Base-by-base conservation (phyloP, 805 yeast species). In the Blastobotrys mokoenaii region DNA sequence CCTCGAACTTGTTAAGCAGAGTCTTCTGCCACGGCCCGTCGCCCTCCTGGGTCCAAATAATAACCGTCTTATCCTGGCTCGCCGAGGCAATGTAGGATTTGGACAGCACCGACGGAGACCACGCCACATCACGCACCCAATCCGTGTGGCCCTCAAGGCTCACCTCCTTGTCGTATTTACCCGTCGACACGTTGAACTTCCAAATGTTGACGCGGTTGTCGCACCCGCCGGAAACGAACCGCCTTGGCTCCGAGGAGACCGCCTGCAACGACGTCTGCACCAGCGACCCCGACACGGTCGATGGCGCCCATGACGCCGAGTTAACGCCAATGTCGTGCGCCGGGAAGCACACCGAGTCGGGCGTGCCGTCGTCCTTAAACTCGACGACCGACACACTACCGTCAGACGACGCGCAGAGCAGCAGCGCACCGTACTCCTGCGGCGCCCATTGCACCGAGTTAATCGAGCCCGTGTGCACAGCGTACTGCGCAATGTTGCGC, bases 101-200 rank as follows among this genome's bases (percentile, higher is more conserved):
- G 40, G 86, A 76, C 51, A 93, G 74, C 40, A 86, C 79, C 1
- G 95, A 80, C 40, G 97, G 96, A 16, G 96, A 87, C 98, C 98
- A 93, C 3, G 95, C 87, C 49, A 90, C 97, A 63, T 93, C 99
- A 66, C 98, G 81, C 30, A 93, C 97, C 99, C 99, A 93, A 65
- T 93, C 98, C 14, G 85, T 73, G 65, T 93, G 98, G 35, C 97
- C 98, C 51, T 80, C 81, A 45, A 93, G 74, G 22, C 78, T 75
- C 37, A 80, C 81, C 64, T 90, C 96, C 57, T 81, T 74, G 20
- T 73, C 73, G 62, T 84, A 87, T 22, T 74, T 74, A 53, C 73
- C 75, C 5, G 73, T 65, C 9, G 76, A 66, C 17, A 67, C 51
- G 50, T 82, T 82, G 56, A 68, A 80, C 57, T 72, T 76, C 98